Evolutionary conservation across 2,329 filamentous ascomycete species (phyloP).

Genomic region (Rutstroemia sp.): DNA sequence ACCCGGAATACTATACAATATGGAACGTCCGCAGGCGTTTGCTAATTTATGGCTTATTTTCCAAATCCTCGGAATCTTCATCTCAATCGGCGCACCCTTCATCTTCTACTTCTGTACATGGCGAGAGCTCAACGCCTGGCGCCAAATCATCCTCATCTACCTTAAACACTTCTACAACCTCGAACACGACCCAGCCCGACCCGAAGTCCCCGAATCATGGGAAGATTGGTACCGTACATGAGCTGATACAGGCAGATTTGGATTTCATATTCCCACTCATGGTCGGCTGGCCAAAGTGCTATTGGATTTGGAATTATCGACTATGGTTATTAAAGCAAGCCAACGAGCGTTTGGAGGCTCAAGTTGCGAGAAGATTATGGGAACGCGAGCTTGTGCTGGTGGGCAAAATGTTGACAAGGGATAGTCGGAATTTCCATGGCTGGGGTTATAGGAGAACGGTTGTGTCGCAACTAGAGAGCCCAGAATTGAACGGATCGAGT

Average conservation of each 20-base stretch:
- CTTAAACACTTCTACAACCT: constrained; percentile 46
- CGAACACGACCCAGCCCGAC: constrained; percentile 43
- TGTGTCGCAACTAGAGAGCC: constrained; percentile 64
- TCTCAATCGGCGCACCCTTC: constrained; percentile 47
- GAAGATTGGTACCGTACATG: constrained; percentile 44
- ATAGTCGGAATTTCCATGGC: constrained; percentile 91
- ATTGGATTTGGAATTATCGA: constrained; percentile 99
- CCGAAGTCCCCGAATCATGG: constrained; percentile 40
- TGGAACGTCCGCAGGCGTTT: constrained; percentile 81
- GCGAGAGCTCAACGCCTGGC: constrained; percentile 54
- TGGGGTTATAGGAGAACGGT: constrained; percentile 86
- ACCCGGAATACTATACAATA: constrained; percentile 85
- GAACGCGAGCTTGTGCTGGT: constrained; percentile 74
- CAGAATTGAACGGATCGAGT: constrained; percentile 43
- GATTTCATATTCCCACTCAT: constrained; percentile 78
- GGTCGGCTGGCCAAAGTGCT: constrained; percentile 86
- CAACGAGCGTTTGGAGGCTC: constrained; percentile 51
- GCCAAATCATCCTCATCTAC: constrained; percentile 50
- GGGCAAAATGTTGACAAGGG: constrained; percentile 78
- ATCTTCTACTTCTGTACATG: constrained; percentile 42
- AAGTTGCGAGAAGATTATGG: constrained; percentile 63
- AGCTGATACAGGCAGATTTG: constrained; percentile 65
- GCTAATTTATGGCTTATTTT: constrained; percentile 51
- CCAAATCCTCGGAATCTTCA: constrained; percentile 42
- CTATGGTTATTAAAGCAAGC: constrained; percentile 74